Base-by-base conservation (phyloP, 2,329 filamentous ascomycete species). In the Diaporthe sp. region DNA sequence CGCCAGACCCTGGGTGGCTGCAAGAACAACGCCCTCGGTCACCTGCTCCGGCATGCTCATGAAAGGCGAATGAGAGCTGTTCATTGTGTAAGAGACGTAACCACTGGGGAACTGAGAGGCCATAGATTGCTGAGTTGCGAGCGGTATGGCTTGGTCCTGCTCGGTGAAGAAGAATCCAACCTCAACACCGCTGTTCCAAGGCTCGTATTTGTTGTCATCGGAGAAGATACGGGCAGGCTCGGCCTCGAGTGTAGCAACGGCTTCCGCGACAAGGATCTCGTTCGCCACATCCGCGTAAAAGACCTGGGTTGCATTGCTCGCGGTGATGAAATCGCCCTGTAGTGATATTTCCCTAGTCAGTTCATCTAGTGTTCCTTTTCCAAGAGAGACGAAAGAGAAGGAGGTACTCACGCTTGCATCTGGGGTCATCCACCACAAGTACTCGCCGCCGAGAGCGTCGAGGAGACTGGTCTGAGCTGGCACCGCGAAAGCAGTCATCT, bases 221-320 rank as follows among this genome's bases (percentile, higher is more conserved):
- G 66, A 47, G 35, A 71, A 66, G 19, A 63, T 59, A 15, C 61
- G 68, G 17, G 70, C 68, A 22, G 74, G 73, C 44, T 74, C 72
- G 30, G 61, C 39, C 61, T 63, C 17, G 58, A 72, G 63, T 39
- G 50, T 58, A 35, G 58, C 58, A n/a, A 66, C 27, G 37, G 74
- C 74, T 37, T 73, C 44, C 2, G 55, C 58, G 17, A 72, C 58
- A 30, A 59, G 44, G 19, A 63, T 47, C 37, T 63, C 22, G 61
- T 65, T 35, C 2, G 53, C 50, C 13, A 75, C 59, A 32, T 75
- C 74, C 12, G 63, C 59, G 47, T 75, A 75, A n/a, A 75, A 74
- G 30, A 75, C 44, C 30, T 74, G 19, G 4, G 8, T 47, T 32
- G 53, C 66, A 50, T 71, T 70, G 53, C 27, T n/a, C 9, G 72